A percentile compares a stretch with the other conserved stretches of the same genome.
phyloP scores from a whole-genome alignment of 2,329 filamentous ascomycete species.

The Aspergillus terreus region DNA sequence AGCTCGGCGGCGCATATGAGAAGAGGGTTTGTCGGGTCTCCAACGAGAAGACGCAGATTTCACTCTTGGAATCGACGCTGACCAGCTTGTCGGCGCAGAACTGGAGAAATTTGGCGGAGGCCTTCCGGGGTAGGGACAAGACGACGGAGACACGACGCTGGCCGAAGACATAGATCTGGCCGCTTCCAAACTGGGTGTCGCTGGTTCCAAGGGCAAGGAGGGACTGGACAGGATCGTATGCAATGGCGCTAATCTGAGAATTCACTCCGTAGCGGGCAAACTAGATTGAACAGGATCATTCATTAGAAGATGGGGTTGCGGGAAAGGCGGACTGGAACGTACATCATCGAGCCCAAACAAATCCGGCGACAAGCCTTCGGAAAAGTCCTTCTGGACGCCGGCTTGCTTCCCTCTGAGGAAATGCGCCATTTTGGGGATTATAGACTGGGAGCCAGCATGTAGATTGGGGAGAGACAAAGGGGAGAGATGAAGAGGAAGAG shows the following conservation, averaged over 20 bases:
- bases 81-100: conserved; percentile 85
- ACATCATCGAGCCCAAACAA: conserved; percentile 80
- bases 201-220: conserved; percentile 88
- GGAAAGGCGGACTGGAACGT: conserved; percentile 26
- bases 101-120: conserved; percentile 72
- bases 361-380: conserved; percentile 71
- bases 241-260: conserved; percentile 70
- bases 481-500: neutral
- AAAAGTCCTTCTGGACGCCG: conserved; percentile 88
- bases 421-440: conserved; percentile 62
- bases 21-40: conserved; percentile 63
- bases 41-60: conserved; percentile 79
- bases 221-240: conserved; percentile 91
- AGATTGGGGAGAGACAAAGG: too few relatives aligned
- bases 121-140: conserved; percentile 66
- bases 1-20: conserved; percentile 71
- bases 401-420: conserved; percentile 91
- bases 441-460: neutral
- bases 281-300: conserved; percentile 24
- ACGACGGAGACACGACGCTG: conserved; percentile 74
- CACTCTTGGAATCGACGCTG: conserved; percentile 79
- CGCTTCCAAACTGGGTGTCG: conserved; percentile 78
- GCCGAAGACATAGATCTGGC: conserved; percentile 86
- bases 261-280: conserved; percentile 77
- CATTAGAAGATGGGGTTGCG: neutral